Conservation (phyloP, 2,329 filamentous ascomycete species). For the Nigrospora sphaerica region DNA sequence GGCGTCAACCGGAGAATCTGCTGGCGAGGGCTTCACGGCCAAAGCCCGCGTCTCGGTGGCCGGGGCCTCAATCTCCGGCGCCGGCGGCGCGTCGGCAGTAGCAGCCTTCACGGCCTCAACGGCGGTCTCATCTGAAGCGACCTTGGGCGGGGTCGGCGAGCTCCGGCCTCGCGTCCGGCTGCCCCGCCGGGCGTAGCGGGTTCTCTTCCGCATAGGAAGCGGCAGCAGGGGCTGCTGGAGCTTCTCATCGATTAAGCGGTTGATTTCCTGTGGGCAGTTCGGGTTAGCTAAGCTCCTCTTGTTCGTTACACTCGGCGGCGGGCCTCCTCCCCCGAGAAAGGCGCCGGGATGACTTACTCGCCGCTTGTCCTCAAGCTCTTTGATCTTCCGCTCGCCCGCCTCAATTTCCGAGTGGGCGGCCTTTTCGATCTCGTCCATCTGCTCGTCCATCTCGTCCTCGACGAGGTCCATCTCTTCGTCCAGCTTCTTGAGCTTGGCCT, state of each 20-base stretch:
- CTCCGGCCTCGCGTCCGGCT: no score
- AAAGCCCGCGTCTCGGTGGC: no score
- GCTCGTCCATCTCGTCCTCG: conserved; percentile 26
- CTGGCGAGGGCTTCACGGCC: no score
- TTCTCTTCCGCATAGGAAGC: conserved; percentile 14
- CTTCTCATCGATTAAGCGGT: conserved; percentile 33
- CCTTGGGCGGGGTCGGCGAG: no score
- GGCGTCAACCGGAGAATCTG: no score
- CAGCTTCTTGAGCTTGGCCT: conserved; percentile 18
- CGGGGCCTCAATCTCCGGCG: no score
- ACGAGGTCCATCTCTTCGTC: conserved; percentile 19
- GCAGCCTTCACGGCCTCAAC: no score
- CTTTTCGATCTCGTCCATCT: conserved; percentile 26
- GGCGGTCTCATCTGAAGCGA: no score
- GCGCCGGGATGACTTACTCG: conserved; percentile 13
- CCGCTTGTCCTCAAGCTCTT: conserved; percentile 25
- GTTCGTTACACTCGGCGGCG: not conserved
- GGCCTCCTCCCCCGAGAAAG: not conserved
- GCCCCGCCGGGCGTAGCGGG: not conserved
- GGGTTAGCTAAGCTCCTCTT: not conserved
- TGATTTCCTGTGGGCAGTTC: conserved; percentile 26
- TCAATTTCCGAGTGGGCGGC: conserved; percentile 19
- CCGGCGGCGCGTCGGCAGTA: no score
- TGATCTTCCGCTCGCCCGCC: conserved; percentile 23
- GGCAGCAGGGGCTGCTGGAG: conserved; percentile 24